Percentiles rank a stretch among this genome's conserved stretches.
phyloP scores from a whole-genome alignment of 129 eudicot species.

The Flaveria bidentis region DNA sequence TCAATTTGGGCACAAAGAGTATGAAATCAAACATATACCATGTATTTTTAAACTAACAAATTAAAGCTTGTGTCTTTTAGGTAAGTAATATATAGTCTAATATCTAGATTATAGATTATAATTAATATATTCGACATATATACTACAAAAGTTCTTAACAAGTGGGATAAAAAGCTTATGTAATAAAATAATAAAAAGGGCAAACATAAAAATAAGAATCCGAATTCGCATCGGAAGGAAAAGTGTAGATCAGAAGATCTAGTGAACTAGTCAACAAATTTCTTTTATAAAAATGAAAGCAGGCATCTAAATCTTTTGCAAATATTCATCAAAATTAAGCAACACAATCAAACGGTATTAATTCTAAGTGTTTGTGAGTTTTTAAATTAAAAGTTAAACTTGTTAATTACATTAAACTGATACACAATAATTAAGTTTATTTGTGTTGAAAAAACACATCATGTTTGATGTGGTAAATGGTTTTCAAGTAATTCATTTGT shows the following conservation, averaged over 20 bases:
- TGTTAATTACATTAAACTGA: not conserved
- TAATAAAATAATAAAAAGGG: not conserved
- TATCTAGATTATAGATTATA: no score
- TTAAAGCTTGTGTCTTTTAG: no score
- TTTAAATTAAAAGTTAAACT: not conserved
- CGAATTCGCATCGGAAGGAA: not conserved
- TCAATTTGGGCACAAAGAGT: no score
- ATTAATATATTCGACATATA: no score
- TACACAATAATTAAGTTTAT: not conserved
- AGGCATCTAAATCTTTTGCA: not conserved
- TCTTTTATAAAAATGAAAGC: not conserved
- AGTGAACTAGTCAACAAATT: not conserved
- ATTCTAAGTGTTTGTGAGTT: not conserved
- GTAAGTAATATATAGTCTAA: no score
- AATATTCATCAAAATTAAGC: not conserved
- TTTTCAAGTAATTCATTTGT: no score
- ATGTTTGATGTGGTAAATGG: not conserved
- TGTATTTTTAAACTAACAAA: no score
- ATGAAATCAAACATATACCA: no score
- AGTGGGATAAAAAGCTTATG: not conserved
- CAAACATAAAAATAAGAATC: not conserved
- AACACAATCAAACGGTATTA: not conserved
- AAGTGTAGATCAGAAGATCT: not conserved
- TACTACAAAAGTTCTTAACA: not conserved
- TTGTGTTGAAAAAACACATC: not conserved